Conservation (phyloP, 2,329 filamentous ascomycete species). For the Didymella sp. region DNA sequence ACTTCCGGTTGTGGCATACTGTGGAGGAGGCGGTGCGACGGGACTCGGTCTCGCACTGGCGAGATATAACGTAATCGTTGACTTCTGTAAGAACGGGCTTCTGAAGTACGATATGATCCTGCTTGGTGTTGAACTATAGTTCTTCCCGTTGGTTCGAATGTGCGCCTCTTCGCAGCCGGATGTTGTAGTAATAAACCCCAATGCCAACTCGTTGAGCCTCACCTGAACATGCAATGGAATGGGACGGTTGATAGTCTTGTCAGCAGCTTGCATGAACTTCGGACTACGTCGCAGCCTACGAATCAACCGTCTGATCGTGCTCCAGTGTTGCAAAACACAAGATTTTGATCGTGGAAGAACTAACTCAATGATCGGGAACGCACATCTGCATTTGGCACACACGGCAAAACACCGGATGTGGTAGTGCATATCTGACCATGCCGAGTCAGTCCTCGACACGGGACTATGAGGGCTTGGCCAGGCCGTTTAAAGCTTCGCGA, state of each 20-base stretch:
- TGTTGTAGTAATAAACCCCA: neutral
- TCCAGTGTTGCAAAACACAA: neutral
- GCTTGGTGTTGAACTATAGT: neutral
- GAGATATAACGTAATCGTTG: neutral
- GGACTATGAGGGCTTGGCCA: neutral
- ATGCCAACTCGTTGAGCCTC: neutral
- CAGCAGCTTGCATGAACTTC: neutral
- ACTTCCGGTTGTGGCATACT: neutral
- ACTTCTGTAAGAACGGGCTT: neutral
- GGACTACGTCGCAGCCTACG: neutral
- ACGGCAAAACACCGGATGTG: slow-evolving; percentile 2
- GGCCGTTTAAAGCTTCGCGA: slow-evolving; percentile 6
- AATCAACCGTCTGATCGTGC: neutral
- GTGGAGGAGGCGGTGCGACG: neutral
- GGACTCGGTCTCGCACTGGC: neutral
- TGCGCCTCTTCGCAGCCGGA: neutral
- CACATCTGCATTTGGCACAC: neutral
- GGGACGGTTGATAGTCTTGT: neutral
- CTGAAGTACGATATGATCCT: neutral
- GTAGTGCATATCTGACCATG: neutral
- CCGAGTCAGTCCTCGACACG: slow-evolving; percentile 2
- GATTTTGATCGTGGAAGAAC: neutral
- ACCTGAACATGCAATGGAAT: neutral
- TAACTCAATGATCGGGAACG: neutral
- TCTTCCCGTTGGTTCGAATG: neutral